phyloP scores from a whole-genome alignment of 257 asterid species.

The Solanum rostratum region DNA sequence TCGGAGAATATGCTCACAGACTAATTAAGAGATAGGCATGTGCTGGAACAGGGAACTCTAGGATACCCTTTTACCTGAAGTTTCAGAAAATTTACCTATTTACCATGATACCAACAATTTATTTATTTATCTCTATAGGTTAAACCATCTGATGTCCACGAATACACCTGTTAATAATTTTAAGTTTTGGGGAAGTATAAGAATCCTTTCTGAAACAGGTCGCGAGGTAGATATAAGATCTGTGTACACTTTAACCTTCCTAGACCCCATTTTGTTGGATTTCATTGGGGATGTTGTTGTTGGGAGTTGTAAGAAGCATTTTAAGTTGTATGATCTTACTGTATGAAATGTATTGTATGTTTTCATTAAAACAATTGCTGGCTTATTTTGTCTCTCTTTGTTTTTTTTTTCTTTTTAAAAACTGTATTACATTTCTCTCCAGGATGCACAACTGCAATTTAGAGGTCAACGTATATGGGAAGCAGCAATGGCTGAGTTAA shows the following conservation, averaged over 20 bases:
- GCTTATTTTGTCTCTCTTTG: not conserved
- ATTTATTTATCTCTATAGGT: not conserved
- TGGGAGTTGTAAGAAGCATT: not conserved
- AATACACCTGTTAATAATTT: not conserved
- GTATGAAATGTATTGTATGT: not conserved
- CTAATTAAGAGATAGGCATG: not conserved
- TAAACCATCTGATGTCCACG: not conserved
- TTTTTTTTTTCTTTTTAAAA: too few species aligned
- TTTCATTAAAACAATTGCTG: not conserved
- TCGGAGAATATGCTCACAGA: not conserved
- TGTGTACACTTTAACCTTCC: not conserved
- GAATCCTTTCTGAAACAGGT: not conserved
- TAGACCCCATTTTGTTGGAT: not conserved
- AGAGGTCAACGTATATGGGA: constrained; percentile 49
- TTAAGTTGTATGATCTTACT: not conserved
- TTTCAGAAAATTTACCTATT: not conserved
- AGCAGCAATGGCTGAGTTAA: constrained; percentile 43
- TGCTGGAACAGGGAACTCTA: not conserved
- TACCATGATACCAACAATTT: not conserved
- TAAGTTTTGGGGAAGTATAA: not conserved
- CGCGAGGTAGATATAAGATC: not conserved
- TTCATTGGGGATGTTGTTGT: not conserved
- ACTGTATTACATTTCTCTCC: not conserved
- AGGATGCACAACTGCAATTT: constrained; percentile 48
- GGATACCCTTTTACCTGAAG: not conserved